phyloP scores from a whole-genome alignment of 495 filamentous ascomycete species.

The Bathelium albidoporum region DNA sequence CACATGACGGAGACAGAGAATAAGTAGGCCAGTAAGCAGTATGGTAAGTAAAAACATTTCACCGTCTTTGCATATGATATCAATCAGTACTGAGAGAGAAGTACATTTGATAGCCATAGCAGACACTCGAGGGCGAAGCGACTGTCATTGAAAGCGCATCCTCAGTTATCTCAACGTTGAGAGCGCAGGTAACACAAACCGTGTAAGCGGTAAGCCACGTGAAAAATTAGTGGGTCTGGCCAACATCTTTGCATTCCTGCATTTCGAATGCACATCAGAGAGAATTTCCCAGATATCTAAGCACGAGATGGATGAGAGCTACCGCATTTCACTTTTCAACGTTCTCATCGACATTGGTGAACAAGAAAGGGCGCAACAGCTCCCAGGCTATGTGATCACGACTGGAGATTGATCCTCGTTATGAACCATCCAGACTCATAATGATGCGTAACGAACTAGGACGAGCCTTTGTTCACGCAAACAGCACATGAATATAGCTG shows the following conservation, averaged over 20 bases:
- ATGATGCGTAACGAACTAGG: conserved; percentile 23
- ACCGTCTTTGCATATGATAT: background rate
- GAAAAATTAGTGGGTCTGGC: conserved; percentile 22
- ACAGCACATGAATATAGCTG: conserved; percentile 12
- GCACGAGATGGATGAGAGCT: conserved; percentile 4
- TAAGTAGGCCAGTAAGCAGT: background rate
- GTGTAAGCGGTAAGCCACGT: conserved; percentile 28
- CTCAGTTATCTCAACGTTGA: conserved; percentile 6
- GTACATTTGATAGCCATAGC: background rate
- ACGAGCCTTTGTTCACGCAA: conserved; percentile 16
- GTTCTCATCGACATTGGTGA: conserved; percentile 17
- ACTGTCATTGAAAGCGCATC: conserved; percentile 1
- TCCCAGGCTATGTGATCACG: conserved; percentile 13
- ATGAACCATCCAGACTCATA: conserved; percentile 17
- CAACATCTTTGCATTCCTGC: conserved; percentile 31
- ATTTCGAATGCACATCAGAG: conserved; percentile 24
- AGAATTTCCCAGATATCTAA: conserved; percentile 7
- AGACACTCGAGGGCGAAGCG: background rate
- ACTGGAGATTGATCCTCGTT: conserved; percentile 17
- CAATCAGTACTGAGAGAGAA: background rate
- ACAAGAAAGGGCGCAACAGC: conserved; percentile 9
- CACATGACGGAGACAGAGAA: background rate
- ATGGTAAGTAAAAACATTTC: background rate
- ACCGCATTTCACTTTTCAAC: background rate
- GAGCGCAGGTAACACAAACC: conserved; percentile 12